These are phyloP conservation scores for Mediolabrus comicus DNA, from an alignment of 108 stramenopile genomes.

Conservation along the genomic window DNA sequence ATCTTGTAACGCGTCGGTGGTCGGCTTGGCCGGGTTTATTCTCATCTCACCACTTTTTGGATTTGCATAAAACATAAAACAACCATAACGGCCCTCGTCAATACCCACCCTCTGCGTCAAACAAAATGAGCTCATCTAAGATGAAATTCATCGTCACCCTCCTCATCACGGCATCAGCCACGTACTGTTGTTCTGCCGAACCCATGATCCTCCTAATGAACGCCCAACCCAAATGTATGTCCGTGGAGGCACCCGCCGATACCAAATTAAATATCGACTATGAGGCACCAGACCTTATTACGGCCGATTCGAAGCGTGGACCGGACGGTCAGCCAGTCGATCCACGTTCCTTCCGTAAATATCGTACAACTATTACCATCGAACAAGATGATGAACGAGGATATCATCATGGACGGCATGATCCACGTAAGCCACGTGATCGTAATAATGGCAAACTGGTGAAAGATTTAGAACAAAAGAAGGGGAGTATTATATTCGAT, in stretches of 20 bases:
- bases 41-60: too few species aligned
- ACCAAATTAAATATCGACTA: slow-evolving; percentile 51
- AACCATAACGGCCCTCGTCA: too few species aligned
- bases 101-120: too few species aligned
- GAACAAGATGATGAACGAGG: slow-evolving; percentile 22
- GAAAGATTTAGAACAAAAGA: slow-evolving; percentile 37
- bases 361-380: slow-evolving; percentile 34
- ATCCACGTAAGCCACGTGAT: slow-evolving; percentile 5
- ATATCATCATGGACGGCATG: slow-evolving; percentile 31
- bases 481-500: slow-evolving; percentile 40
- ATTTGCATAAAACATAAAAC: too few species aligned
- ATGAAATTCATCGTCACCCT: slow-evolving; percentile 5
- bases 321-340: slow-evolving; percentile 31
- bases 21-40: too few species aligned
- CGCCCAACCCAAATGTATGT: slow-evolving; percentile 52
- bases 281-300: slow-evolving; percentile 54
- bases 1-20: too few species aligned
- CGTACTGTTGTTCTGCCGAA: slow-evolving; percentile 24
- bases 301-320: slow-evolving; percentile 21
- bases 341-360: slow-evolving; percentile 30
- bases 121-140: too few species aligned
- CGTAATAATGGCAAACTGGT: slow-evolving; percentile 13
- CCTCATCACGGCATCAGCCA: slow-evolving; percentile 1
- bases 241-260: slow-evolving; percentile 55
- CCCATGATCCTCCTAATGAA: slow-evolving; percentile 49